Evolutionary conservation across 2,329 filamentous ascomycete species (phyloP), one percentile per base, ranked within the genome.

Genomic region (Penicillium sp.): DNA sequence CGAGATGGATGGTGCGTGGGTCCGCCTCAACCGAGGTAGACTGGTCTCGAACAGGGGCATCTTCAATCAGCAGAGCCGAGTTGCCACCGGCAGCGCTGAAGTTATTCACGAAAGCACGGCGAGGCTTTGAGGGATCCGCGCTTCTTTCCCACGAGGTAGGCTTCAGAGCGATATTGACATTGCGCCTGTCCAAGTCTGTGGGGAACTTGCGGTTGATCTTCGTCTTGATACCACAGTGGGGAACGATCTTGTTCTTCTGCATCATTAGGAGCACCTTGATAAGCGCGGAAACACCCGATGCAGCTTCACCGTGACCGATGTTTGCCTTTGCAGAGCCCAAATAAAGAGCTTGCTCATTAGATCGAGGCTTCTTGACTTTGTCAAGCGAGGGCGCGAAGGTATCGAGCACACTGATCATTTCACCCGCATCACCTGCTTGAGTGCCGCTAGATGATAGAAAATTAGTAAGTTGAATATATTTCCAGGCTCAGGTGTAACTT

Each of bases 51-150:
- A 4, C 6, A 36, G 85, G 85, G 5, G 37, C 83, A 56, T 89
- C 87, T 68, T 89, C 85, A 1, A 90, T 66, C 4, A 90, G 71
- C 24, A 90, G 67, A 7, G 84, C 82, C 0, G 87, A 88, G 73
- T 90, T 90, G 16, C 88, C 88, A 58, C 88, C 88, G 54, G 87
- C 85, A 2, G 88, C 89, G 63, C 83, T 83, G 69, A 89, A 90
- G 74, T 88, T 89, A 78, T 90, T 90, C 64, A 88, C 75, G 31
- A 77, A 69, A n/a, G 80, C 75, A 13, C 70, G 69, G 4, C 81
- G 70, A 5, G 4, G 4, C 6, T 35, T 31, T 36, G 39, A 2
- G 16, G 19, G 36, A 31, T 40, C 50, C 4, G 3, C 3, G 22
- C 24, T 24, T 19, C 41, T 9, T 18, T 19, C 18, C 56, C 55